Evolutionary conservation across 352 stramenopile genomes (phyloP).

Genomic region (Phytopythium litorale): DNA sequence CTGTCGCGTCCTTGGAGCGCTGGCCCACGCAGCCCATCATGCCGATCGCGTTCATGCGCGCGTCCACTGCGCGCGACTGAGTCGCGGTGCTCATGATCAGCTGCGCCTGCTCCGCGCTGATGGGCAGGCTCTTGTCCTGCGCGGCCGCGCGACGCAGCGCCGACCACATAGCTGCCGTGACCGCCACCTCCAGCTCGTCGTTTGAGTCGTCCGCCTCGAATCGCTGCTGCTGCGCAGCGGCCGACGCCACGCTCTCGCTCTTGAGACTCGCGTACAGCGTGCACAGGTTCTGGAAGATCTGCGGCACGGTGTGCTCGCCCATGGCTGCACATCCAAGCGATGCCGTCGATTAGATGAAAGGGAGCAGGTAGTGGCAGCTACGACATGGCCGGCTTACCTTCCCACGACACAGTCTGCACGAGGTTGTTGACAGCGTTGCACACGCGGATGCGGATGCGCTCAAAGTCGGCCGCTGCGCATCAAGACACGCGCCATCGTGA

Average conservation of each 20-base stretch:
- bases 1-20: slow-evolving; percentile 45
- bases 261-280: slow-evolving; percentile 69
- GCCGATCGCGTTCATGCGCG: slow-evolving; percentile 70
- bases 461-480: slow-evolving; percentile 55
- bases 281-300: slow-evolving; percentile 78
- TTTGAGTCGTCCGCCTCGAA: slow-evolving; percentile 35
- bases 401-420: slow-evolving; percentile 54
- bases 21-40: slow-evolving; percentile 78
- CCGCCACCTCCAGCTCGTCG: slow-evolving; percentile 65
- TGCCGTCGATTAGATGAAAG: not conserved
- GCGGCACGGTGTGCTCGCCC: slow-evolving; percentile 47
- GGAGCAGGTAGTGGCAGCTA: not conserved
- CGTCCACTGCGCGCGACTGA: slow-evolving; percentile 58
- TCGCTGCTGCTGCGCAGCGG: slow-evolving; percentile 10
- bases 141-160: slow-evolving; percentile 53
- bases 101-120: slow-evolving; percentile 57
- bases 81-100: slow-evolving; percentile 64
- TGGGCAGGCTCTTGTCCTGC: slow-evolving; percentile 48
- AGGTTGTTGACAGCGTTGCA: slow-evolving; percentile 84
- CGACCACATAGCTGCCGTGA: slow-evolving; percentile 71
- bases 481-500: not conserved
- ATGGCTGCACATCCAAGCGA: slow-evolving; percentile 16
- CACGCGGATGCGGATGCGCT: slow-evolving; percentile 77
- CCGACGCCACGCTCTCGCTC: slow-evolving; percentile 23
- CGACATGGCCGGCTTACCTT: slow-evolving; percentile 12